Evolutionary conservation across 1,284 basidiomycete genomes (phyloP).

Genomic region (Lentinula novae-zelandiae): DNA sequence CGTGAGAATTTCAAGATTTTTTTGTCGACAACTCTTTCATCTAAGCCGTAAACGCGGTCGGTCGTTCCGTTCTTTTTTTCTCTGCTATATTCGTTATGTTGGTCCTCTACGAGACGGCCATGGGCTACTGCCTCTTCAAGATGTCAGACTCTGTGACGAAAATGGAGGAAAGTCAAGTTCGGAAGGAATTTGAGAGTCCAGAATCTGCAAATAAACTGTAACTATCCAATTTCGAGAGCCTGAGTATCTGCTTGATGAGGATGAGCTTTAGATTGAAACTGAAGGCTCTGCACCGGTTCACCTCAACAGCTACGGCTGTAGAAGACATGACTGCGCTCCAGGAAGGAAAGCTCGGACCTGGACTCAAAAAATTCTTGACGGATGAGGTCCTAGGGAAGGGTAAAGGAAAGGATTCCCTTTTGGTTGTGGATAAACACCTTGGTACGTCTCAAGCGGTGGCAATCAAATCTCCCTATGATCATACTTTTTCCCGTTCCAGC

Average conservation of each 20-base stretch:
- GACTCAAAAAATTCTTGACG: conserved; percentile 90
- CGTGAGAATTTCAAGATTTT: not conserved
- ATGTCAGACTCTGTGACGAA: conserved; percentile 89
- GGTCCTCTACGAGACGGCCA: conserved; percentile 81
- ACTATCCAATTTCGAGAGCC: conserved; percentile 28
- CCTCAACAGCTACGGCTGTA: conserved; percentile 96
- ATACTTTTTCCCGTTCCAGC: conserved; percentile 37
- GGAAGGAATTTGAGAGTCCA: conserved; percentile 90
- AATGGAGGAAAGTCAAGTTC: conserved; percentile 74
- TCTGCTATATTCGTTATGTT: conserved; percentile 53
- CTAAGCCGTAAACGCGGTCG: not conserved
- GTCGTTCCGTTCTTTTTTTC: not conserved
- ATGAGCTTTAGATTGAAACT: conserved; percentile 72
- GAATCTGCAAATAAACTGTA: conserved; percentile 91
- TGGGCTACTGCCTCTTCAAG: conserved; percentile 98
- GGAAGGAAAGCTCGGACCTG: conserved; percentile 90
- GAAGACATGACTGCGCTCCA: conserved; percentile 95
- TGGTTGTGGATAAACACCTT: conserved; percentile 90
- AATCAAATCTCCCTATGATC: not conserved
- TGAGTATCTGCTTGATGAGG: not conserved
- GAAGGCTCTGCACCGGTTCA: conserved; percentile 94
- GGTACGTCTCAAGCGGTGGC: conserved; percentile 48
- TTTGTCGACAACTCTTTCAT: not conserved
- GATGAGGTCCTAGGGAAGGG: conserved; percentile 86
- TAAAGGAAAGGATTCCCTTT: conserved; percentile 83